Conservation (phyloP, 2,329 filamentous ascomycete species). For the Penicillium sp. region DNA sequence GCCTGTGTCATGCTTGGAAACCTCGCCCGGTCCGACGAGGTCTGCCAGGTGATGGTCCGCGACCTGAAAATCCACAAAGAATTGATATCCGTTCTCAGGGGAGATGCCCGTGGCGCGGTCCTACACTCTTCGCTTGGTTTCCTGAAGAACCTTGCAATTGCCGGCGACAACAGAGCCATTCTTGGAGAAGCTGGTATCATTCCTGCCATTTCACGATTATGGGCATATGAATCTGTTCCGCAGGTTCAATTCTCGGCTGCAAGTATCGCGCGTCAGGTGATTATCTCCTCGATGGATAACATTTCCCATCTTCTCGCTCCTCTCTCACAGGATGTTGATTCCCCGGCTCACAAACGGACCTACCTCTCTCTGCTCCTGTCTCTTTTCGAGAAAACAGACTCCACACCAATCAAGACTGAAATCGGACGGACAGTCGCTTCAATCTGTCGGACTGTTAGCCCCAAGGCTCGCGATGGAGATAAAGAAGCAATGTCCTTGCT, state of each 20-base stretch:
- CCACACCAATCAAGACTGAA: constrained; percentile 47
- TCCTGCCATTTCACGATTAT: constrained; percentile 40
- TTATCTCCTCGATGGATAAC: constrained; percentile 40
- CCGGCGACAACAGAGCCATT: constrained; percentile 41
- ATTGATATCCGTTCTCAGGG: constrained; percentile 43
- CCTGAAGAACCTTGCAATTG: constrained; percentile 50
- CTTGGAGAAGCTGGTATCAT: constrained; percentile 44
- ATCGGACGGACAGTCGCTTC: constrained; percentile 49
- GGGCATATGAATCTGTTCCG: constrained; percentile 44
- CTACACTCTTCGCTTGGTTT: constrained; percentile 49
- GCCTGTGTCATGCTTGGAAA: constrained; percentile 52
- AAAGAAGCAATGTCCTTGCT: constrained; percentile 28
- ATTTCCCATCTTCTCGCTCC: constrained; percentile 38
- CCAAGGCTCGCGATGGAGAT: constrained; percentile 28
- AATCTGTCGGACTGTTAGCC: constrained; percentile 43
- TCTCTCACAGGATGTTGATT: constrained; percentile 31
- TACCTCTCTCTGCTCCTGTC: constrained; percentile 46
- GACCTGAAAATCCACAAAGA: constrained; percentile 42
- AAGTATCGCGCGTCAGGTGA: constrained; percentile 43
- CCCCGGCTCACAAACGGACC: constrained; percentile 31
- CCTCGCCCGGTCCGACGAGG: constrained; percentile 45
- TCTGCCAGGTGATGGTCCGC: constrained; percentile 44
- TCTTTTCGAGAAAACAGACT: constrained; percentile 45
- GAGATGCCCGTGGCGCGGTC: constrained; percentile 41
- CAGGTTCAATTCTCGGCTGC: constrained; percentile 47